Percentiles rank a stretch among this genome's conserved stretches.
phyloP scores from a whole-genome alignment of 768 basidiomycete genomes.

The Hygrocybe punicea region DNA sequence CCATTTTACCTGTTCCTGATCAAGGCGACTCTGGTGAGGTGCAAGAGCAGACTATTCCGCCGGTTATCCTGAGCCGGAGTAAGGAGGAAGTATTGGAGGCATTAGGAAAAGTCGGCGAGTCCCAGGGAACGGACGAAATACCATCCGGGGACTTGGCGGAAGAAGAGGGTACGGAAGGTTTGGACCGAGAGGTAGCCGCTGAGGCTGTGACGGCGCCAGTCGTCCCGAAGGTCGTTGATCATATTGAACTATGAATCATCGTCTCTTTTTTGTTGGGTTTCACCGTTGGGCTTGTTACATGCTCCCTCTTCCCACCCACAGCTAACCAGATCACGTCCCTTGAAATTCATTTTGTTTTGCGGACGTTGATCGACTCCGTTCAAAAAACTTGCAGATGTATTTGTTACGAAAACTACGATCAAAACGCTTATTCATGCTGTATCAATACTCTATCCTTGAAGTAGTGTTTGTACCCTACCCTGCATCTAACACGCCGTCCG shows the following conservation, averaged over 20 bases:
- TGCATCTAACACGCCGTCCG: no score
- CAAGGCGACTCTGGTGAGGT: conserved; percentile 23
- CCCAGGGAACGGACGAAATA: not conserved
- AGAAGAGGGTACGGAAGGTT: not conserved
- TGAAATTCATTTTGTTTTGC: no score
- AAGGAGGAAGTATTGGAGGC: conserved; percentile 51
- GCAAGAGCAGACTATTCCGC: conserved; percentile 18
- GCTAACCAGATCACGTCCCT: no score
- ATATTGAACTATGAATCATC: conserved; percentile 2
- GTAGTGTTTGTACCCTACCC: no score
- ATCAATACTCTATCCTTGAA: no score
- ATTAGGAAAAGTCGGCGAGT: conserved; percentile 23
- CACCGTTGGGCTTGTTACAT: not conserved
- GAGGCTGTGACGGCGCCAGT: not conserved
- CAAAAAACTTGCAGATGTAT: no score
- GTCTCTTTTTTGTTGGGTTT: not conserved
- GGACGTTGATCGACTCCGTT: no score
- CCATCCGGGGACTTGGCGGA: not conserved
- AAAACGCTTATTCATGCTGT: no score
- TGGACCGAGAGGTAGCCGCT: not conserved
- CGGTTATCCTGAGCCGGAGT: conserved; percentile 49
- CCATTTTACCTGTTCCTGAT: conserved; percentile 28
- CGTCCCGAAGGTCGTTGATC: not conserved
- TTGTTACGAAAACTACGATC: no score
- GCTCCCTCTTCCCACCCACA: no score